Percentiles rank a stretch among this genome's conserved stretches.
These are phyloP conservation scores for Russula sp. DNA, from an alignment of 768 basidiomycete species.

Conservation along the genomic window DNA sequence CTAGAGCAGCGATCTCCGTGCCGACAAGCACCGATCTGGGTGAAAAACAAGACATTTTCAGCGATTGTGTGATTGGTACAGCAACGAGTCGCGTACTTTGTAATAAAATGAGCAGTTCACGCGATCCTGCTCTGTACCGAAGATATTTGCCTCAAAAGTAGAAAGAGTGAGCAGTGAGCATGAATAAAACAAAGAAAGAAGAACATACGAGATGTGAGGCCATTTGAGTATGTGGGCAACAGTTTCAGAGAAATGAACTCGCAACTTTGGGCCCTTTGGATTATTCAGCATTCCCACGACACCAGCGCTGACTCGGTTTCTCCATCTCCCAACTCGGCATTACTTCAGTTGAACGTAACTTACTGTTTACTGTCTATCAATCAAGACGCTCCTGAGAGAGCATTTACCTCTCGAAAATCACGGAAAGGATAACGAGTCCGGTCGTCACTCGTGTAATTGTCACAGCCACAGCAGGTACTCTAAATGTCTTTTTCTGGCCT, in stretches of 20 bases:
- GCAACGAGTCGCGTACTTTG: conserved; percentile 54
- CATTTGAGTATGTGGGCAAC: conserved; percentile 36
- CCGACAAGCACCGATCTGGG: conserved; percentile 93
- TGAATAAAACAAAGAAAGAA: not conserved
- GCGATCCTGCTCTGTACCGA: conserved; percentile 90
- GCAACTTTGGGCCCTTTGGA: not conserved
- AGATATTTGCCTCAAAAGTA: conserved; percentile 77
- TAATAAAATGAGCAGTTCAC: conserved; percentile 99
- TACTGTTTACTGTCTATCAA: too few relatives aligned
- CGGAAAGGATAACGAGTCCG: too few relatives aligned
- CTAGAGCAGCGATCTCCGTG: conserved; percentile 98
- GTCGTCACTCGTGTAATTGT: too few relatives aligned
- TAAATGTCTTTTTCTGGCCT: too few relatives aligned
- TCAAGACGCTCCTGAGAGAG: too few relatives aligned
- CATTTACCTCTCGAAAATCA: too few relatives aligned
- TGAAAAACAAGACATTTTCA: conserved; percentile 23
- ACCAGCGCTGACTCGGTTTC: not conserved
- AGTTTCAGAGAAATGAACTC: not conserved
- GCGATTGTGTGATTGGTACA: not conserved
- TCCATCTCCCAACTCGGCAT: too few relatives aligned
- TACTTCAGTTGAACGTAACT: too few relatives aligned
- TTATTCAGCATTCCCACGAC: conserved; percentile 27
- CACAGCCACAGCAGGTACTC: too few relatives aligned
- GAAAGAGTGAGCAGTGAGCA: not conserved
- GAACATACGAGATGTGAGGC: conserved; percentile 74